A percentile compares a stretch with the other conserved stretches of the same genome.
Conservation (phyloP, 2,329 filamentous ascomycete genomes). For the Neofusicoccum kwambonambiense region DNA sequence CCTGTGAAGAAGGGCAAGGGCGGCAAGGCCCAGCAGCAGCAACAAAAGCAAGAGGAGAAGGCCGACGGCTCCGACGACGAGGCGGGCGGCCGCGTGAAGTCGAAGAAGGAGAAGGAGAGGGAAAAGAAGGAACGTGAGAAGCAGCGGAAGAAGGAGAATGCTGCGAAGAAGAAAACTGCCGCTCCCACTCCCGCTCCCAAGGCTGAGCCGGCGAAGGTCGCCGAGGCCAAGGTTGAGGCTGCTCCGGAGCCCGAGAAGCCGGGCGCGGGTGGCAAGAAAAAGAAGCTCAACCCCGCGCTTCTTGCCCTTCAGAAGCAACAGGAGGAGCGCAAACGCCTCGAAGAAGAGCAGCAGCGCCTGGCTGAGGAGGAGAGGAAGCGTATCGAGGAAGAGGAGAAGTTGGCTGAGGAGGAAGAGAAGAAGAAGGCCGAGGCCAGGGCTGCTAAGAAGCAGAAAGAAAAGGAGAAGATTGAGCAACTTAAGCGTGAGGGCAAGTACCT, state of each 20-base stretch:
- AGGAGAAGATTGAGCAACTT: conserved; percentile 79
- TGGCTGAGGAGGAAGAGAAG: conserved; percentile 66
- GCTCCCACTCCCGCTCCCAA: conserved; percentile 51
- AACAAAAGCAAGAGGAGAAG: conserved; percentile 28
- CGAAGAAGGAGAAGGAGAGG: conserved; percentile 98
- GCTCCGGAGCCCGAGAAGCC: conserved; percentile 34
- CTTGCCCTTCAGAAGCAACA: conserved; percentile 77
- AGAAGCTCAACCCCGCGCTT: conserved; percentile 80
- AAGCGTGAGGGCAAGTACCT: conserved; percentile 86
- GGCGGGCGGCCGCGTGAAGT: conserved; percentile 64
- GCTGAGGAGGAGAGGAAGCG: conserved; percentile 64
- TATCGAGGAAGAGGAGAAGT: conserved; percentile 64
- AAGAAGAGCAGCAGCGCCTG: conserved; percentile 62
- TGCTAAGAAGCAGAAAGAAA: conserved; percentile 81
- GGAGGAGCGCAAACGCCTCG: conserved; percentile 65
- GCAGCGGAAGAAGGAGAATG: conserved; percentile 94
- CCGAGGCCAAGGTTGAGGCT: conserved; percentile 37
- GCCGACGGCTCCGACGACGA: conserved; percentile 34
- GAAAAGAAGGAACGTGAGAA: conserved; percentile 98
- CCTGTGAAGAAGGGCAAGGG: conserved; percentile 69
- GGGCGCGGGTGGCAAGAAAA: conserved; percentile 67
- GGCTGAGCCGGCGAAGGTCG: conserved; percentile 45
- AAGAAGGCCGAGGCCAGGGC: conserved; percentile 71
- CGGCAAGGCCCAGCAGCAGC: conserved; percentile 39
- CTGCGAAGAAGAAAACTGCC: conserved; percentile 57